Percentiles rank a stretch among this genome's conserved stretches.
Conservation (phyloP, 2,329 filamentous ascomycete species). For the Colletotrichum liaoningense region DNA sequence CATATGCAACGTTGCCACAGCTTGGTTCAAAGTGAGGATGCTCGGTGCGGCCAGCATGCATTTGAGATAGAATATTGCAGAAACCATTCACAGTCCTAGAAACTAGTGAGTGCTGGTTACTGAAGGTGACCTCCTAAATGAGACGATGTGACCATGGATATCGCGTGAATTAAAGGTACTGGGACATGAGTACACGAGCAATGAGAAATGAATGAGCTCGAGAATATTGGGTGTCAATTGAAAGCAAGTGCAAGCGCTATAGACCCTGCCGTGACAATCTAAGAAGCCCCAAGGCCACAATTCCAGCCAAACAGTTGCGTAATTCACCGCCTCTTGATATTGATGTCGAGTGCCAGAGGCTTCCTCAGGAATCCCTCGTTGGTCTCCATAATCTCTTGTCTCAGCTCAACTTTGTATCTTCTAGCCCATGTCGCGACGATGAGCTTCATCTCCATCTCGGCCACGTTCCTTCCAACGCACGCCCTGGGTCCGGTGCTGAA, state of each 20-base stretch:
- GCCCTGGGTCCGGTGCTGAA: constrained; percentile 78
- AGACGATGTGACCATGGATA: not conserved
- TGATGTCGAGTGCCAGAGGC: constrained; percentile 76
- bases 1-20: not conserved
- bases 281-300: not conserved
- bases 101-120: too few species aligned
- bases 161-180: not conserved
- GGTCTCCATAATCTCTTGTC: constrained; percentile 76
- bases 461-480: constrained; percentile 84
- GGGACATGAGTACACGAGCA: too few species aligned
- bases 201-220: not conserved
- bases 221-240: not conserved
- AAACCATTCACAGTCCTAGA: too few species aligned
- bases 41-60: too few species aligned
- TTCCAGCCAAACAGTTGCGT: too few species aligned
- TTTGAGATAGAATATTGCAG: too few species aligned
- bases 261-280: not conserved
- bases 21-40: not conserved
- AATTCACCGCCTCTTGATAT: constrained; percentile 60
- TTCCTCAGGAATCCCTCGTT: constrained; percentile 86
- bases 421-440: constrained; percentile 77
- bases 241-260: too few species aligned
- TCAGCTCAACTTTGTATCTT: constrained; percentile 59
- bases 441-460: constrained; percentile 88
- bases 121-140: not conserved